A percentile compares a stretch with the other conserved stretches of the same genome.
Conservation (phyloP, 805 yeast species). For the Metschnikowia koreensis region DNA sequence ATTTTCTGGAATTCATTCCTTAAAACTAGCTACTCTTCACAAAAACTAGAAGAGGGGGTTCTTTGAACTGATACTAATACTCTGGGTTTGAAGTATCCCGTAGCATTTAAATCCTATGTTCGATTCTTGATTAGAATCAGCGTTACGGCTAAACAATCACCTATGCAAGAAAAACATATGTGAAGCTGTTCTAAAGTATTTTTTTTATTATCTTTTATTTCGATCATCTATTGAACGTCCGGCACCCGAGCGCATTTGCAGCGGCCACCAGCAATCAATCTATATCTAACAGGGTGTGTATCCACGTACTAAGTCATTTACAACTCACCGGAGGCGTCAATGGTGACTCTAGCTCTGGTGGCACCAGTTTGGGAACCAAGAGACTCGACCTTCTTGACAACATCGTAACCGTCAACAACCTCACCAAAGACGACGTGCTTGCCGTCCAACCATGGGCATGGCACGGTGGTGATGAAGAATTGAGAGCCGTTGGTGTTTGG, state of each 20-base stretch:
- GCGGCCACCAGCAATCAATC: neutral
- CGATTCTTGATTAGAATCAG: no score
- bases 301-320: slow-evolving; percentile 22
- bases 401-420: slow-evolving; percentile 78
- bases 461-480: slow-evolving; percentile 91
- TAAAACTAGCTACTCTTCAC: no score
- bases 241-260: neutral
- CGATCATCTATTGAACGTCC: neutral
- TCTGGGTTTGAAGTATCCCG: no score
- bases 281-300: neutral
- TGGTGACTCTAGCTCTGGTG: slow-evolving; percentile 60
- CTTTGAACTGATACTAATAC: no score
- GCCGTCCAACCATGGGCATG: slow-evolving; percentile 88
- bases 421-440: slow-evolving; percentile 96
- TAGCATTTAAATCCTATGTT: no score
- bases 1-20: no score
- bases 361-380: slow-evolving; percentile 67
- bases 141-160: no score
- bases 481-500: slow-evolving; percentile 98
- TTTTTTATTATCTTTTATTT: no score
- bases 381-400: slow-evolving; percentile 81
- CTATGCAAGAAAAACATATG: no score
- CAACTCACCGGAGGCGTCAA: slow-evolving; percentile 63
- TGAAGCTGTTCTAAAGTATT: neutral
- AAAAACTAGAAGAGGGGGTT: no score